Evolutionary conservation across 176 grass and related monocot species (phyloP).

Genomic region (Avena insularis): DNA sequence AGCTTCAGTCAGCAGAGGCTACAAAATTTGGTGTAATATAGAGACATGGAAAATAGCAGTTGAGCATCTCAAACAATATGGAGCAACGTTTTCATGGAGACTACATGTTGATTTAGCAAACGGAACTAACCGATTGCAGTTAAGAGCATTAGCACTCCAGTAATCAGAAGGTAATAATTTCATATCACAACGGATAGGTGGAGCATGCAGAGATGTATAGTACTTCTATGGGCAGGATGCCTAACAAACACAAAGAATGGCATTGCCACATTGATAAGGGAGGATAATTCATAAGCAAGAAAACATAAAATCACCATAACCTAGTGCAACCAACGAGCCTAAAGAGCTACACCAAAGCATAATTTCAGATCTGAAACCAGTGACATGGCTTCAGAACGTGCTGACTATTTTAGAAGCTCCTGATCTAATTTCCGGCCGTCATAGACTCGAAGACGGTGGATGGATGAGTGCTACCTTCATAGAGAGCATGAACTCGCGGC

Average conservation of each 20-base stretch:
- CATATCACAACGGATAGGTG: no score
- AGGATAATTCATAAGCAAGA: not conserved
- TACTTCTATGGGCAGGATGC: not conserved
- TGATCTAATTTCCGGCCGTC: not conserved
- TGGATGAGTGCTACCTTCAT: slow-evolving; percentile 64
- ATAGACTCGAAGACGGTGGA: not conserved
- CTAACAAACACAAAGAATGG: not conserved
- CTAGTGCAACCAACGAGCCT: not conserved
- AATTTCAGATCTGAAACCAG: not conserved
- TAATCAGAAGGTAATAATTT: not conserved
- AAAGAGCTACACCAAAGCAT: not conserved
- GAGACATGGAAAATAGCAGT: not conserved
- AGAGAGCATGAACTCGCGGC: slow-evolving; percentile 85
- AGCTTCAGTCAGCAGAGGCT: not conserved
- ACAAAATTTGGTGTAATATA: not conserved
- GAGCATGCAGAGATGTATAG: not conserved
- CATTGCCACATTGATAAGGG: not conserved
- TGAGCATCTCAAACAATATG: not conserved
- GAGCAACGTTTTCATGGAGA: not conserved
- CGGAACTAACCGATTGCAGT: not conserved
- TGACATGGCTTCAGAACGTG: not conserved
- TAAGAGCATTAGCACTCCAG: not conserved
- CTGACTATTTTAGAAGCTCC: not conserved
- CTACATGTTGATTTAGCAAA: not conserved
- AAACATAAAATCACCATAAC: not conserved